Evolutionary conservation across 2,329 filamentous ascomycete species (phyloP).

Genomic region (Chaetomiaceae sp.): DNA sequence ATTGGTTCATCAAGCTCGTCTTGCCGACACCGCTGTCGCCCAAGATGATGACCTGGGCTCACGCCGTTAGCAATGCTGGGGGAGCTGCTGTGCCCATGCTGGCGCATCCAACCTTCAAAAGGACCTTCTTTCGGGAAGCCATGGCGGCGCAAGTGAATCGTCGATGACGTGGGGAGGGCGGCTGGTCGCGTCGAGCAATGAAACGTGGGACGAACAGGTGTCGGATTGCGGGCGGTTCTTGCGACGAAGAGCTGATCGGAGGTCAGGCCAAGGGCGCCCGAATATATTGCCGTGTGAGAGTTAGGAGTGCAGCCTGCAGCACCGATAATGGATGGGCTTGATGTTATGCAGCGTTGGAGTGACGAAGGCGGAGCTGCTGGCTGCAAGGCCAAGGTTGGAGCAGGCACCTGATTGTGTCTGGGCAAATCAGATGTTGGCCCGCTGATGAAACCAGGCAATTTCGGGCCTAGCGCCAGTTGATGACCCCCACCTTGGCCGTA

Average conservation of each 20-base stretch:
- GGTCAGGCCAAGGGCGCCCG: neutral
- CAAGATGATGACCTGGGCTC: conserved; percentile 85
- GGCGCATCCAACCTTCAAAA: conserved; percentile 65
- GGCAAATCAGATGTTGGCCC: conserved; percentile 22
- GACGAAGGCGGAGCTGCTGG: conserved; percentile 13
- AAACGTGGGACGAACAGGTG: neutral
- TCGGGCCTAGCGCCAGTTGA: conserved; percentile 2
- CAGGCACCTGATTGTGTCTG: conserved; percentile 16
- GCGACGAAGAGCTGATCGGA: too few species aligned
- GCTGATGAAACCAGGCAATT: conserved; percentile 12
- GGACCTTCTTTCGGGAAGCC: conserved; percentile 83
- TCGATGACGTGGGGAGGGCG: conserved; percentile 16
- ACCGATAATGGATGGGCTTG: conserved; percentile 12
- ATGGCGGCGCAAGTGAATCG: conserved; percentile 42
- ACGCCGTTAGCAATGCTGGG: conserved; percentile 7
- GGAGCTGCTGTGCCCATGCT: neutral
- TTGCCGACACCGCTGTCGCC: conserved; percentile 98
- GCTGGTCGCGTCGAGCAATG: neutral
- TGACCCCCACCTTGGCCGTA: neutral
- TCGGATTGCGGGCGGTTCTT: too few species aligned
- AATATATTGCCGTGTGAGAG: neutral
- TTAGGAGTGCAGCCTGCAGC: neutral
- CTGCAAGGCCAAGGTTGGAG: conserved; percentile 11
- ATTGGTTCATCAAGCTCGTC: conserved; percentile 99
- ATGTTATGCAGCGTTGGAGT: conserved; percentile 18